phyloP scores from a whole-genome alignment of 257 asterid species.

The Osmanthus fragrans region DNA sequence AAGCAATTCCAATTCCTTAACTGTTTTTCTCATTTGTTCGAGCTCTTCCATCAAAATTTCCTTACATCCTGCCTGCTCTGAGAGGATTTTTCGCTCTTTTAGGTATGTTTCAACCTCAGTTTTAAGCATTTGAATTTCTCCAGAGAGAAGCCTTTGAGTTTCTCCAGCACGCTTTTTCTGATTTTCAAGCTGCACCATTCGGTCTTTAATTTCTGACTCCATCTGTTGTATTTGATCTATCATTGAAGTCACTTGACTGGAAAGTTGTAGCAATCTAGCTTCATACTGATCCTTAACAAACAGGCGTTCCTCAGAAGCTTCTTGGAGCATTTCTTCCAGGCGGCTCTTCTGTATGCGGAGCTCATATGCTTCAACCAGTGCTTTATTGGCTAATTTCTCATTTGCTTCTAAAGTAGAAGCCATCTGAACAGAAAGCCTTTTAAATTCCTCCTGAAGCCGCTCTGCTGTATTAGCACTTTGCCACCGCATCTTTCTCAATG shows the following conservation, averaged over 20 bases:
- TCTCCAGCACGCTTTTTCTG: conserved; percentile 50
- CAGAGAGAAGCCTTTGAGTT: conserved; percentile 40
- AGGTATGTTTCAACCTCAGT: conserved; percentile 40
- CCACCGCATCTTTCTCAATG: conserved; percentile 70
- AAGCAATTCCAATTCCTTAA: conserved; percentile 48
- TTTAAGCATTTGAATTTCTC: conserved; percentile 54
- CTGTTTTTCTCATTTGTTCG: conserved; percentile 43
- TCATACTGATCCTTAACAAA: conserved; percentile 42
- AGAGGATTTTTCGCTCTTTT: conserved; percentile 36
- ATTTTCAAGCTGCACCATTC: conserved; percentile 40
- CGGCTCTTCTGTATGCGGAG: conserved; percentile 57
- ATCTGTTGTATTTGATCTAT: conserved; percentile 37
- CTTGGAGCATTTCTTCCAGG: conserved; percentile 59
- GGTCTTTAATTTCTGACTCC: conserved; percentile 54
- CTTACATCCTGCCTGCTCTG: conserved; percentile 42
- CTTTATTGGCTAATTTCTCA: conserved; percentile 78
- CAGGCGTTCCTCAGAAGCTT: conserved; percentile 58
- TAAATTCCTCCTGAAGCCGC: conserved; percentile 79
- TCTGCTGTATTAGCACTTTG: conserved; percentile 81
- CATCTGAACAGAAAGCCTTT: conserved; percentile 77
- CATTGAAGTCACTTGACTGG: conserved; percentile 44
- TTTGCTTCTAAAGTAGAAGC: conserved; percentile 77
- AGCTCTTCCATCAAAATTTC: conserved; percentile 43
- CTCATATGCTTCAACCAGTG: conserved; percentile 74
- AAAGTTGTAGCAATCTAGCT: conserved; percentile 50